Percentiles rank a stretch among this genome's conserved stretches.
phyloP scores from a whole-genome alignment of 495 filamentous ascomycete genomes.

The Penicillium nucicola region DNA sequence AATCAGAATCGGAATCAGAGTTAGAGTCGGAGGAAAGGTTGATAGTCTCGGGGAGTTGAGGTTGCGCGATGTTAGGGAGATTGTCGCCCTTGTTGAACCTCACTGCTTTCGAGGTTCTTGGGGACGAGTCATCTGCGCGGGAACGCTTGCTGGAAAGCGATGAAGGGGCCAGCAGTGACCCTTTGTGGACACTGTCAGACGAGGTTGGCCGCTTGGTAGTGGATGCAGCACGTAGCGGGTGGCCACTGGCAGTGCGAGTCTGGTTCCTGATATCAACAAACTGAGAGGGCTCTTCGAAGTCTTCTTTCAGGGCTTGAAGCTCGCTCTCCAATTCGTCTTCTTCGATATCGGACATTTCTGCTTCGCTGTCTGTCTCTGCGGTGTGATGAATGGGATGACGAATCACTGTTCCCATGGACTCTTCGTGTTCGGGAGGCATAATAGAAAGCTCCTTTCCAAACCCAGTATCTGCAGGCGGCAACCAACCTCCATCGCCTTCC shows the following conservation, averaged over 20 bases:
- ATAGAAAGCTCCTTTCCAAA: slow-evolving; percentile 27
- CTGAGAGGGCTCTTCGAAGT: slow-evolving; percentile 33
- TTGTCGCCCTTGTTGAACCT: slow-evolving; percentile 24
- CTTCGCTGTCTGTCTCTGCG: slow-evolving; percentile 35
- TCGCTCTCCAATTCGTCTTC: slow-evolving; percentile 41
- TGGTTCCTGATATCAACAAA: slow-evolving; percentile 20
- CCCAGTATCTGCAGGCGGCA: slow-evolving; percentile 18
- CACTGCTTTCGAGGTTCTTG: slow-evolving; percentile 33
- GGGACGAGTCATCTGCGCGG: slow-evolving; percentile 20
- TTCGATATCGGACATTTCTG: slow-evolving; percentile 35
- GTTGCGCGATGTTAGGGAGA: not conserved
- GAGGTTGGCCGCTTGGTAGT: slow-evolving; percentile 21
- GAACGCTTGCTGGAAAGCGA: slow-evolving; percentile 29
- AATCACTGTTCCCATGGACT: slow-evolving; percentile 41
- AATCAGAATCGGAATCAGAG: slow-evolving; percentile 4
- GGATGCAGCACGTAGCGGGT: slow-evolving; percentile 17
- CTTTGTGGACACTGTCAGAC: slow-evolving; percentile 6
- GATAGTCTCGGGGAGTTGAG: not conserved
- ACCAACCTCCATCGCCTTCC: slow-evolving; percentile 39
- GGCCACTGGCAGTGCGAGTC: slow-evolving; percentile 1
- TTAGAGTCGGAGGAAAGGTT: slow-evolving; percentile 1
- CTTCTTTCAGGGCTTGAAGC: slow-evolving; percentile 40
- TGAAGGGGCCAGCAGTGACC: slow-evolving; percentile 17
- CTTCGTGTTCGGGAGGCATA: slow-evolving; percentile 26
- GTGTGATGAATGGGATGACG: slow-evolving; percentile 31